These are phyloP conservation scores for Luffa acutangula DNA, from an alignment of 306 rosid species.

Conservation along the genomic window DNA sequence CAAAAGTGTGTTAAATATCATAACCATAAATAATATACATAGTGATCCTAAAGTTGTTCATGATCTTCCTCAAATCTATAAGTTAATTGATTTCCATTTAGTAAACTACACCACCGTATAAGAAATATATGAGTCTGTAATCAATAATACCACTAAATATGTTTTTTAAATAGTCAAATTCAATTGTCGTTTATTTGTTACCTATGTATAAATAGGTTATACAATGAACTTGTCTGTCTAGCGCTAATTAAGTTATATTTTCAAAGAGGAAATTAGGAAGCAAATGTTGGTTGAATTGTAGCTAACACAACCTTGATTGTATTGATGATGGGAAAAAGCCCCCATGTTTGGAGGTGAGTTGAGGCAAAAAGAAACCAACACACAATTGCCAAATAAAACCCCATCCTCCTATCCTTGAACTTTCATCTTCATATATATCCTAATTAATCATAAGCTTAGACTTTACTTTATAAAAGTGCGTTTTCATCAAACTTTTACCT, in stretches of 20 bases:
- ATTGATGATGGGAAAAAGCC: background rate
- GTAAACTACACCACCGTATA: too few species aligned
- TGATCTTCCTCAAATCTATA: too few species aligned
- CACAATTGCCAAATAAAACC: background rate
- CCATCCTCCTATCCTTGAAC: background rate
- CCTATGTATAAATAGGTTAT: too few species aligned
- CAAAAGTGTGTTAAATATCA: too few species aligned
- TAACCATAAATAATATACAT: too few species aligned
- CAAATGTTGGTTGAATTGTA: background rate
- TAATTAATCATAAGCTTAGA: constrained; percentile 17
- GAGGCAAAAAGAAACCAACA: background rate
- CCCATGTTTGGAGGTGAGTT: background rate
- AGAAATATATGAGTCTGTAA: too few species aligned
- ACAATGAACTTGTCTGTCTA: background rate
- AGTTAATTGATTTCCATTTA: too few species aligned
- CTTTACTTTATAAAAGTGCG: constrained; percentile 18
- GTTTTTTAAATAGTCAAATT: too few species aligned
- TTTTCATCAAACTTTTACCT: constrained; percentile 5
- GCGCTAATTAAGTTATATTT: background rate
- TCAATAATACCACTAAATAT: too few species aligned
- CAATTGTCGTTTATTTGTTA: too few species aligned
- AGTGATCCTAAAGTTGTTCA: too few species aligned
- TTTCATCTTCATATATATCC: background rate
- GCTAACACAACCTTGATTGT: background rate
- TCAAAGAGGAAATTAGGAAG: background rate